Conservation (phyloP, 192 early-diverging fungal genomes). For the Entomortierella beljakovae region DNA sequence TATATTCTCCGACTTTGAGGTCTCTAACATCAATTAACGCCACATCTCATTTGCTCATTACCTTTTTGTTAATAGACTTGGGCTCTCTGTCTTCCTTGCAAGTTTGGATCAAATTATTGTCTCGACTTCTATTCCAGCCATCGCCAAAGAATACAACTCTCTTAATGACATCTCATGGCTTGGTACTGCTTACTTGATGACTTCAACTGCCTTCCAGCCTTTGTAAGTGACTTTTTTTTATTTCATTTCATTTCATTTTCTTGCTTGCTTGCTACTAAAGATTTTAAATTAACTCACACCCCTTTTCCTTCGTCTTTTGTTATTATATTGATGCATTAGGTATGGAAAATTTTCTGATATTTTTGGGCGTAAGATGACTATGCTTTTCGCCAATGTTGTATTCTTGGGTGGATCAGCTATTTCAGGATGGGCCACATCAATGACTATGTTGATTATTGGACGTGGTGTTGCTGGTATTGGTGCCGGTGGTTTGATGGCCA, state of each 20-base stretch:
- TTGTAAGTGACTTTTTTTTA: slow-evolving; percentile 60
- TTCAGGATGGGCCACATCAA: slow-evolving; percentile 66
- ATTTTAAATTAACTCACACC: too few relatives aligned
- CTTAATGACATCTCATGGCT: slow-evolving; percentile 83
- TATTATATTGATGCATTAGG: slow-evolving; percentile 5
- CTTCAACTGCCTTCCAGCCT: slow-evolving; percentile 81
- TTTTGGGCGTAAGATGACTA: slow-evolving; percentile 76
- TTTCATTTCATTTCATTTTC: not conserved
- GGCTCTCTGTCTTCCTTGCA: slow-evolving; percentile 54
- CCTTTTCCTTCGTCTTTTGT: too few relatives aligned
- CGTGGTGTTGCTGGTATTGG: slow-evolving; percentile 75
- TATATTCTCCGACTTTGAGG: too few relatives aligned
- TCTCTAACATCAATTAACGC: too few relatives aligned
- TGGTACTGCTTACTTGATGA: slow-evolving; percentile 79
- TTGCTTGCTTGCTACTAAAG: not conserved
- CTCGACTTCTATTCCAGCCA: slow-evolving; percentile 62
- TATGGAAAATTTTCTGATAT: slow-evolving; percentile 78
- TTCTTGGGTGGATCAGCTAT: slow-evolving; percentile 68
- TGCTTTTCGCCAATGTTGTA: slow-evolving; percentile 64
- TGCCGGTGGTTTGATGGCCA: slow-evolving; percentile 72
- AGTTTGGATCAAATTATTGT: slow-evolving; percentile 69
- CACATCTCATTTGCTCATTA: not conserved
- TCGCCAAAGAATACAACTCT: slow-evolving; percentile 59
- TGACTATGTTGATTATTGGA: slow-evolving; percentile 73
- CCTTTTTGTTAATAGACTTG: slow-evolving; percentile 11